A percentile compares a stretch with the other conserved stretches of the same genome.
These are phyloP conservation scores for Brassica cretica DNA, from an alignment of 345 rosid species.

Conservation along the genomic window DNA sequence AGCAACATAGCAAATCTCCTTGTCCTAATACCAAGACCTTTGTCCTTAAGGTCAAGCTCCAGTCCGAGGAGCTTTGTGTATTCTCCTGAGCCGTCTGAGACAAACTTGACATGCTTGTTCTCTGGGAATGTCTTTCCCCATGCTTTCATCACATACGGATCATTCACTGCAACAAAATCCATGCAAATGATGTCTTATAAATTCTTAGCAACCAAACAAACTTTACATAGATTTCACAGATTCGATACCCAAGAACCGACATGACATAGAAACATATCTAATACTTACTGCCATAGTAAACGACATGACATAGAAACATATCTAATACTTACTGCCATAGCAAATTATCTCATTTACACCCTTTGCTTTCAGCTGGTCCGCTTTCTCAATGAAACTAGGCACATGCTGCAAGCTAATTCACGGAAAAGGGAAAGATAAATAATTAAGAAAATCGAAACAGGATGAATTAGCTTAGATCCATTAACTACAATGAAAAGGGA, in stretches of 20 bases:
- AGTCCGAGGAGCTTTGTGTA: background rate
- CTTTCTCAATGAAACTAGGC: conserved; percentile 91
- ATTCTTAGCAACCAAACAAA: background rate
- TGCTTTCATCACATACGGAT: background rate
- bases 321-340: conserved; percentile 62
- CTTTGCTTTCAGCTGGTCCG: conserved; percentile 76
- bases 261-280: background rate
- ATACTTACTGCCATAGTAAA: conserved; percentile 75
- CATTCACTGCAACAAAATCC: background rate
- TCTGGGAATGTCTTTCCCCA: conserved; percentile 1
- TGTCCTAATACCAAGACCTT: background rate
- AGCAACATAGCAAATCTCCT: background rate
- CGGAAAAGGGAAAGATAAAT: conserved; percentile 8
- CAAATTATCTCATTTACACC: conserved; percentile 77
- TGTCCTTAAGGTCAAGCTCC: conserved; percentile 1
- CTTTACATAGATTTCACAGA: background rate
- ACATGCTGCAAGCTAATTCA: conserved; percentile 77
- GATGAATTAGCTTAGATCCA: background rate
- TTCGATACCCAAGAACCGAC: background rate
- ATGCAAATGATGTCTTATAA: background rate
- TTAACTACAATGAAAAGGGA: background rate
- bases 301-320: background rate
- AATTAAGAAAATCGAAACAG: background rate
- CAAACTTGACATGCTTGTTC: background rate
- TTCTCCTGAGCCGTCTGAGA: conserved; percentile 3